Evolutionary conservation across 2,329 filamentous ascomycete species (phyloP).

Genomic region (Aphanoascus verrucosus): DNA sequence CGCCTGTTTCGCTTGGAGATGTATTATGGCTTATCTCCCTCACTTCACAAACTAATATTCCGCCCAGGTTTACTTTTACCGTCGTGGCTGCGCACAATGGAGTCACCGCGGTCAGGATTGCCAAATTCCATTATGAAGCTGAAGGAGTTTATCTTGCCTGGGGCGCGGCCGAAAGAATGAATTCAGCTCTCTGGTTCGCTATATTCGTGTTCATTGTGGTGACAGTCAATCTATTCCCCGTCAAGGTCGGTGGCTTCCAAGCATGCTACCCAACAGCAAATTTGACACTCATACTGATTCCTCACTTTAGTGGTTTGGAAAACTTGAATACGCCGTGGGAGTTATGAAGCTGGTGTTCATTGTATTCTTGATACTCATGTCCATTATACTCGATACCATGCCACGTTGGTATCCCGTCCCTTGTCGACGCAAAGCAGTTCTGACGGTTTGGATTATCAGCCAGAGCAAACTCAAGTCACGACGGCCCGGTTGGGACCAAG

Average conservation of each 20-base stretch:
- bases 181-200: conserved; percentile 32
- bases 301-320: conserved; percentile 27
- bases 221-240: conserved; percentile 29
- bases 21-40: neutral
- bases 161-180: conserved; percentile 20
- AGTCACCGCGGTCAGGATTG: conserved; percentile 30
- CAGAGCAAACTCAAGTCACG: conserved; percentile 28
- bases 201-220: conserved; percentile 26
- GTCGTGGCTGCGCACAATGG: conserved; percentile 29
- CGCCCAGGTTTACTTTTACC: conserved; percentile 24
- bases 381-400: conserved; percentile 32
- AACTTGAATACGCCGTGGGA: conserved; percentile 29
- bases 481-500: conserved; percentile 25
- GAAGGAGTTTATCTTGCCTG: conserved; percentile 24
- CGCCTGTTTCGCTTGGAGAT: neutral
- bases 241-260: conserved; percentile 18
- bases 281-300: neutral
- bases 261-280: neutral
- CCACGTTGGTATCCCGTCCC: conserved; percentile 23
- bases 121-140: conserved; percentile 31
- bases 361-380: conserved; percentile 33
- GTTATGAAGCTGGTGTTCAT: conserved; percentile 31
- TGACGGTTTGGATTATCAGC: conserved; percentile 25
- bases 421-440: conserved; percentile 12
- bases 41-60: neutral